These are phyloP conservation scores for Phytopythium oedochilum DNA, from an alignment of 352 stramenopile genomes.

Conservation along the genomic window DNA sequence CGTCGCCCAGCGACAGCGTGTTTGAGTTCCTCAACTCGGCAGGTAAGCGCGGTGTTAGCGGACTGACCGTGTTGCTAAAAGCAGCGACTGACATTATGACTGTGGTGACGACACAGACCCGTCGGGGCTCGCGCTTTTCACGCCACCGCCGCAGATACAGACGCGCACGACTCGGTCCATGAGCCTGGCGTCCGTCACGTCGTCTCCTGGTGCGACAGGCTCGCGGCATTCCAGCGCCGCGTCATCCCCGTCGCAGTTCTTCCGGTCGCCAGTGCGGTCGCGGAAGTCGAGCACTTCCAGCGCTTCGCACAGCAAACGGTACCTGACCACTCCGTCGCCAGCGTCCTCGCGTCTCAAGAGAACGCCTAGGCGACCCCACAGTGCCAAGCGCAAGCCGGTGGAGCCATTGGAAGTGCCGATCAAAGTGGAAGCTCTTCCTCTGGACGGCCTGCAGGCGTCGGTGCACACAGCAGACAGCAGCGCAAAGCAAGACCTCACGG, in stretches of 20 bases:
- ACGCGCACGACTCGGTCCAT: conserved; percentile 6
- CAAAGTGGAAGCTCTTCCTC: background rate
- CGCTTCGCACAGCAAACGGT: background rate
- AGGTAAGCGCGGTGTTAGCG: no score
- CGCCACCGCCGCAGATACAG: conserved; percentile 33
- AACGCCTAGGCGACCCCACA: conserved; percentile 1
- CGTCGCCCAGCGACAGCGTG: conserved; percentile 32
- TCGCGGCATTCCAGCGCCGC: conserved; percentile 20
- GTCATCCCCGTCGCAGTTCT: conserved; percentile 68
- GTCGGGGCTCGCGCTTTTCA: conserved; percentile 44
- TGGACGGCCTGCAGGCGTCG: background rate
- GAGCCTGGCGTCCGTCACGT: conserved; percentile 3
- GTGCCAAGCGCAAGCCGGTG: background rate
- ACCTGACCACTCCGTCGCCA: conserved; percentile 2
- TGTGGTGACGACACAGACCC: conserved; percentile 10
- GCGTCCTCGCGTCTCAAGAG: background rate
- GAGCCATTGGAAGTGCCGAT: background rate
- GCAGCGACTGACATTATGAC: background rate
- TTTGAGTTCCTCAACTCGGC: conserved; percentile 48
- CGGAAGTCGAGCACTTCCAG: conserved; percentile 2
- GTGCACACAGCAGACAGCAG: background rate
- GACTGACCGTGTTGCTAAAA: background rate
- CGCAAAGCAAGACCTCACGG: conserved; percentile 5
- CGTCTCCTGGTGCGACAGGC: conserved; percentile 12
- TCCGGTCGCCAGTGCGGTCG: conserved; percentile 52